phyloP scores from a whole-genome alignment of 139 green algal genomes.

The Chlamydomonas asymmetrica region DNA sequence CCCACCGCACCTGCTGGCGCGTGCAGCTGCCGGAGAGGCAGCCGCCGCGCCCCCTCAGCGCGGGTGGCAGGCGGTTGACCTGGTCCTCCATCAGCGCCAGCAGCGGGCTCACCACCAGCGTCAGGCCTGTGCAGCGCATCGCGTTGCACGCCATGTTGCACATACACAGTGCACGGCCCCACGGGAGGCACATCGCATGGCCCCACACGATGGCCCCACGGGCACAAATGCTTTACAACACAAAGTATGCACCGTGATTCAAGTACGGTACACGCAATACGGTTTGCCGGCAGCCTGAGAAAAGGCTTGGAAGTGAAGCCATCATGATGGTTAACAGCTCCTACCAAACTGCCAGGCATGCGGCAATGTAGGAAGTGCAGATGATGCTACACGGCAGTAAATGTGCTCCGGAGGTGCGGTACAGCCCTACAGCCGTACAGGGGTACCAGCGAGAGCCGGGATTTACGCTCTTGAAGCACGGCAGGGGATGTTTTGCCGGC shows the following conservation, averaged over 20 bases:
- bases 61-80: slow-evolving; percentile 69
- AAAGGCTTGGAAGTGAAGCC: no score
- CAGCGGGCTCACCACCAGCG: slow-evolving; percentile 89
- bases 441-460: background rate
- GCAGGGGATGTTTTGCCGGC: background rate
- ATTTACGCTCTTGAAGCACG: background rate
- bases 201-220: no score
- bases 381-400: no score
- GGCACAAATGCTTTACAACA: no score
- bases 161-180: background rate
- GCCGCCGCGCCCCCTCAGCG: slow-evolving; percentile 60
- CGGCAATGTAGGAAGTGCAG: no score
- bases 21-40: slow-evolving; percentile 75
- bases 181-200: background rate
- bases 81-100: slow-evolving; percentile 94
- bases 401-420: no score
- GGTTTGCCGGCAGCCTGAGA: no score
- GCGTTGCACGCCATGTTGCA: background rate
- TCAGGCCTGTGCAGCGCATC: slow-evolving; percentile 44
- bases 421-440: no score
- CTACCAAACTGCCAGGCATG: no score
- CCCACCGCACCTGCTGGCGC: slow-evolving; percentile 16
- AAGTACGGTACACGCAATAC: no score
- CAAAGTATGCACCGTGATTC: no score
- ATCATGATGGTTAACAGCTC: no score